Percentiles rank a stretch among this genome's conserved stretches.
Conservation (phyloP, 495 filamentous ascomycete genomes). For the Platismatia glauca region DNA sequence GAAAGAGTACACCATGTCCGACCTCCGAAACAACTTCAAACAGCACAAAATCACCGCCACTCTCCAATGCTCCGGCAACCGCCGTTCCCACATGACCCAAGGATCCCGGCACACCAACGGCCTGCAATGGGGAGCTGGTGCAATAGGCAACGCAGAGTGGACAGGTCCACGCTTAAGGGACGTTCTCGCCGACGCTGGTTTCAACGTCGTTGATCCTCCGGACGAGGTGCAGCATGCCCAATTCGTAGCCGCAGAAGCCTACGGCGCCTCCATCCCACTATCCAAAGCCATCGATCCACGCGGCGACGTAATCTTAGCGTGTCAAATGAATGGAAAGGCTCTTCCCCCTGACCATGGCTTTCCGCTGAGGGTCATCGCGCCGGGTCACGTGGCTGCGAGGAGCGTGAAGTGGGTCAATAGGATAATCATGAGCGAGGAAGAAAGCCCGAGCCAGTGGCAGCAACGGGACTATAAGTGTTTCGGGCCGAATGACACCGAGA, state of each 20-base stretch:
- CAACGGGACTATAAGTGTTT: constrained; percentile 42
- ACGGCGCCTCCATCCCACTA: constrained; percentile 52
- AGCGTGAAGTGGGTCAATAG: constrained; percentile 41
- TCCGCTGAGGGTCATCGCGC: constrained; percentile 52
- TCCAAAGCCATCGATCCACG: constrained; percentile 42
- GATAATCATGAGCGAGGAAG: constrained; percentile 33
- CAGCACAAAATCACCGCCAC: constrained; percentile 47
- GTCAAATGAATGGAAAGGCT: constrained; percentile 47
- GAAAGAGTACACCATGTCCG: constrained; percentile 42
- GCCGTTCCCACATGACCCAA: constrained; percentile 51
- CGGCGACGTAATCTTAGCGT: constrained; percentile 54
- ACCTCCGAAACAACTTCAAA: constrained; percentile 44
- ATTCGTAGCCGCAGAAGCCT: constrained; percentile 50
- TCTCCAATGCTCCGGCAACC: constrained; percentile 55
- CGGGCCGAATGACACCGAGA: constrained; percentile 24
- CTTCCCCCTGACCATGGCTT: constrained; percentile 52
- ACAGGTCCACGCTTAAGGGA: constrained; percentile 50
- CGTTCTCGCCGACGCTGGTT: constrained; percentile 46
- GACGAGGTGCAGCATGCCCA: constrained; percentile 42
- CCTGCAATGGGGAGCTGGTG: constrained; percentile 51
- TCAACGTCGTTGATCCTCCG: constrained; percentile 25
- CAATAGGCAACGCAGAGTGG: constrained; percentile 53
- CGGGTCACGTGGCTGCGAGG: constrained; percentile 52
- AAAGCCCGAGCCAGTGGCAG: constrained; percentile 37
- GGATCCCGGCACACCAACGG: constrained; percentile 46